A percentile compares a stretch with the other conserved stretches of the same genome.
Evolutionary conservation across 768 basidiomycete species (phyloP).

Genomic region (Lanmaoa pseudosensibilis): DNA sequence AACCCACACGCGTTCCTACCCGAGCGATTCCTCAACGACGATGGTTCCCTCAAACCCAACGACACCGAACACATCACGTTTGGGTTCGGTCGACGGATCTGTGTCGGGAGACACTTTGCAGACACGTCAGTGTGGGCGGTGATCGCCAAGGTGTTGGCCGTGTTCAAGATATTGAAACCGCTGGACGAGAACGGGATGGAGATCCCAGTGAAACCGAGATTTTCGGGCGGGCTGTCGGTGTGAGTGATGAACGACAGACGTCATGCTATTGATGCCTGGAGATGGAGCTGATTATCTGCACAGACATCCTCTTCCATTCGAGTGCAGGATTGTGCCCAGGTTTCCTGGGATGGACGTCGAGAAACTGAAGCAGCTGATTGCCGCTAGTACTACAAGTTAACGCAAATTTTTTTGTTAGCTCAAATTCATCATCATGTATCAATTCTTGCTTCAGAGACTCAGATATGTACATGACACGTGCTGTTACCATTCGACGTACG

Average conservation of each 20-base stretch:
- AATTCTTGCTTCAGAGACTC: not conserved
- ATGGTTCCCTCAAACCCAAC: conserved; percentile 15
- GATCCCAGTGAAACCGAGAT: conserved; percentile 2
- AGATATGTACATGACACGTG: not conserved
- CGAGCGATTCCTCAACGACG: conserved; percentile 37
- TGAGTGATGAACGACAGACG: not conserved
- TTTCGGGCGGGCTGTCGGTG: not conserved
- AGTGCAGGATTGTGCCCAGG: conserved; percentile 5
- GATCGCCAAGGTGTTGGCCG: conserved; percentile 9
- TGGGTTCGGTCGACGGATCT: conserved; percentile 28
- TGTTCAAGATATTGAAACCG: conserved; percentile 10
- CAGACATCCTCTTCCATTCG: conserved; percentile 3
- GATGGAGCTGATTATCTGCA: not conserved
- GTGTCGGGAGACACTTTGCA: conserved; percentile 23
- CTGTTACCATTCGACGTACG: not conserved
- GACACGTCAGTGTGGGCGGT: conserved; percentile 14
- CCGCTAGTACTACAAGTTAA: not conserved
- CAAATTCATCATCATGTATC: not conserved
- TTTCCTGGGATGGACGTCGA: not conserved
- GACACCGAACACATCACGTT: conserved; percentile 10
- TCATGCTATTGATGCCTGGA: too few species aligned
- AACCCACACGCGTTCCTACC: conserved; percentile 36
- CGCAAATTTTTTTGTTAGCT: not conserved
- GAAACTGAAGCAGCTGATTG: not conserved
- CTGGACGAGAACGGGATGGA: conserved; percentile 13